Conservation (phyloP, 2,329 filamentous ascomycete species). For the Fusarium irregulare region DNA sequence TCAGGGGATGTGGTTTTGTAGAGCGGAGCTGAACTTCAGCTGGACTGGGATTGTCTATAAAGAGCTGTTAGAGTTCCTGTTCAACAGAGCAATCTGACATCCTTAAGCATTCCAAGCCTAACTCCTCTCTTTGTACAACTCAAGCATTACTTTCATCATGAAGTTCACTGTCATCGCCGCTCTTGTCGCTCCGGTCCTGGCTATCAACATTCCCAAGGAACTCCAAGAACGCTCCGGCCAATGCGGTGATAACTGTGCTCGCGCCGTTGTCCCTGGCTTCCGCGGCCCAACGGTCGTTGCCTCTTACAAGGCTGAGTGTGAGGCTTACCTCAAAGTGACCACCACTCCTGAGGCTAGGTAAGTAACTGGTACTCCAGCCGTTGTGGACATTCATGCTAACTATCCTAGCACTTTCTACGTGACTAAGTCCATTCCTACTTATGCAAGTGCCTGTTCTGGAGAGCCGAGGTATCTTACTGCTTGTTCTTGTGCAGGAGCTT, state of each 20-base stretch:
- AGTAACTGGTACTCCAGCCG: not conserved
- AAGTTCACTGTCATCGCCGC: conserved; percentile 38
- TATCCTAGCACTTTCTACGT: conserved; percentile 30
- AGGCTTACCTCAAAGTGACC: conserved; percentile 33
- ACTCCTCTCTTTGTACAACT: not conserved
- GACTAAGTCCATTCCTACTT: conserved; percentile 37
- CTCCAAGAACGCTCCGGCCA: conserved; percentile 25
- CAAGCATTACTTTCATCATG: conserved; percentile 8
- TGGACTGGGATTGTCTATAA: conserved; percentile 8
- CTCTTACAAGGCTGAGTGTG: conserved; percentile 32
- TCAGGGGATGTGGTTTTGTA: not conserved
- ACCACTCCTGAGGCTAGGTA: conserved; percentile 33
- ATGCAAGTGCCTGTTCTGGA: conserved; percentile 40
- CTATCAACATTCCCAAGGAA: conserved; percentile 28
- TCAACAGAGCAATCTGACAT: not conserved
- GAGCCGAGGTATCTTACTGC: conserved; percentile 37
- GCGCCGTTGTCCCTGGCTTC: conserved; percentile 34
- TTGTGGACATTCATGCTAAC: not conserved
- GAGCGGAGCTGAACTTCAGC: not conserved
- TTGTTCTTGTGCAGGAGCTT: conserved; percentile 33
- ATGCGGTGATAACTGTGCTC: conserved; percentile 37
- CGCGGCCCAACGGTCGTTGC: conserved; percentile 21
- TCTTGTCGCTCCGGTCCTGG: conserved; percentile 23
- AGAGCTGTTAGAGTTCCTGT: not conserved
- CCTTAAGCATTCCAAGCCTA: not conserved